Evolutionary conservation across 179 eudicot genomes (phyloP).

Genomic region (Drosera spatulata): DNA sequence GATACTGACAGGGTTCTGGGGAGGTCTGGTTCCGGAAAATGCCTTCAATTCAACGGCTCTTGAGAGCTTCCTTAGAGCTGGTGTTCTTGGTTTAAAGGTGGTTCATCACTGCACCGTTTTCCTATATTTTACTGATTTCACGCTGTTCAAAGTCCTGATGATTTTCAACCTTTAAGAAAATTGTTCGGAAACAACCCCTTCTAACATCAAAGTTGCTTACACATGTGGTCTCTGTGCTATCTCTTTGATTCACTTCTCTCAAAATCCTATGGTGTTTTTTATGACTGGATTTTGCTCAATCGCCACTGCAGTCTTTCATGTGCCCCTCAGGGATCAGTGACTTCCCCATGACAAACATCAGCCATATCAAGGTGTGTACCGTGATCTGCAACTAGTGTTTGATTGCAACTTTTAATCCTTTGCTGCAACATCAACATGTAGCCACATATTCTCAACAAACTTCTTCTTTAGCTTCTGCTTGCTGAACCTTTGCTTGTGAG

Average conservation of each 20-base stretch:
- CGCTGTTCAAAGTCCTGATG: not conserved
- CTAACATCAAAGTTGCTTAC: too few relatives aligned
- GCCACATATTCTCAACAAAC: not conserved
- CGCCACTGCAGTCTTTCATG: slow-evolving; percentile 79
- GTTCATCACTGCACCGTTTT: not conserved
- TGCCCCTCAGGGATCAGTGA: slow-evolving; percentile 97
- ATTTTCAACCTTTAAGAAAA: not conserved
- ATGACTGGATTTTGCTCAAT: not conserved
- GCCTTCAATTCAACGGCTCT: slow-evolving; percentile 65
- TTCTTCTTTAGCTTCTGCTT: not conserved
- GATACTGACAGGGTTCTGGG: slow-evolving; percentile 76
- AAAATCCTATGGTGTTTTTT: too few relatives aligned
- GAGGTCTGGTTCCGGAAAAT: slow-evolving; percentile 94
- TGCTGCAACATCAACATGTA: not conserved
- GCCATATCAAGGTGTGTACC: slow-evolving; percentile 70
- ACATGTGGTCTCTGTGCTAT: too few relatives aligned
- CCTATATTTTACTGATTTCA: not conserved
- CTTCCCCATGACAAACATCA: slow-evolving; percentile 87
- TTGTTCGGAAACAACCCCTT: not conserved
- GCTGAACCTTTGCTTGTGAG: not conserved
- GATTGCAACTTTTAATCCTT: not conserved
- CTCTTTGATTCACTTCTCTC: too few relatives aligned
- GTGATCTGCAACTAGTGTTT: not conserved
- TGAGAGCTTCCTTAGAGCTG: slow-evolving; percentile 69
- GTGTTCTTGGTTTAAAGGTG: slow-evolving; percentile 96